Conservation (phyloP, 305 asterid genomes). For the Fraxinus albicans region DNA sequence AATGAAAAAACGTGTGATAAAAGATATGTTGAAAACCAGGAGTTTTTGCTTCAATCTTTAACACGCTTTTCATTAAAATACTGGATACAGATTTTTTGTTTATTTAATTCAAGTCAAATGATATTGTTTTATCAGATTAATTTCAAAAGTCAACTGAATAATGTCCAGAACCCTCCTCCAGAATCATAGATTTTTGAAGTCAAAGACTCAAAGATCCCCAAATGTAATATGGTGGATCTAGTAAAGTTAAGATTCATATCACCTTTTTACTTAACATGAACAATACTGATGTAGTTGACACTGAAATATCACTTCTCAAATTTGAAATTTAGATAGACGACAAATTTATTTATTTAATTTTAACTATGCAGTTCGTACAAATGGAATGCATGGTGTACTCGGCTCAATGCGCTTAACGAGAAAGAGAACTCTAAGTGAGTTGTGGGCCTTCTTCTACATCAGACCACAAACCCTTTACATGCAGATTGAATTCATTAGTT, state of each 20-base stretch:
- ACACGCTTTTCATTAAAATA: background rate
- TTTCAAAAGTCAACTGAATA: background rate
- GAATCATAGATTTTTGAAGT: background rate
- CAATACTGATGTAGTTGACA: background rate
- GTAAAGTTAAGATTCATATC: background rate
- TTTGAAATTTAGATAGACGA: background rate
- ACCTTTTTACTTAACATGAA: background rate
- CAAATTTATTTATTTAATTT: too few species aligned
- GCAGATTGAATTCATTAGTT: background rate
- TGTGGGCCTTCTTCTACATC: background rate
- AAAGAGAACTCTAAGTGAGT: background rate
- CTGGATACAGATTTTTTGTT: background rate
- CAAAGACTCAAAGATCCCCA: conserved; percentile 4
- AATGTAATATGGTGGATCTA: background rate
- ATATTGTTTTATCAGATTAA: background rate
- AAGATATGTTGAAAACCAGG: conserved; percentile 2
- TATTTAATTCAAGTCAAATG: background rate
- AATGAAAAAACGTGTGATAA: background rate
- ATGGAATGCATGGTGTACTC: background rate
- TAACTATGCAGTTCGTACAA: background rate
- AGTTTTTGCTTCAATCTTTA: background rate
- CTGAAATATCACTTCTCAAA: background rate
- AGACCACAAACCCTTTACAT: background rate
- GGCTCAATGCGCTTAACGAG: background rate
- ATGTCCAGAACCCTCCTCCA: background rate